Evolutionary conservation across 306 rosid species (phyloP).

Genomic region (Fagus crenata): DNA sequence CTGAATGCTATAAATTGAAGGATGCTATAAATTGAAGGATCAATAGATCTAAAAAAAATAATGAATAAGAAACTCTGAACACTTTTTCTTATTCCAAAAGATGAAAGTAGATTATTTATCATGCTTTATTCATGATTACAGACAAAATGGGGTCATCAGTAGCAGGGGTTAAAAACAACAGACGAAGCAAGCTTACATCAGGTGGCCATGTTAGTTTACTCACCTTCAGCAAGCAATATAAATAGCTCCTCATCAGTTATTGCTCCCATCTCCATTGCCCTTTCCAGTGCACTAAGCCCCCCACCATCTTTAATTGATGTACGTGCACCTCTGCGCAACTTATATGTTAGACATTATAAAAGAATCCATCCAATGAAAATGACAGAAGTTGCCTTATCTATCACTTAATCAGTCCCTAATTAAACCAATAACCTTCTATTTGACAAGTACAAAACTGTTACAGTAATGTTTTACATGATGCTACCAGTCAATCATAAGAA

Average conservation of each 20-base stretch:
- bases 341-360: conserved; percentile 25
- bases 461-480: background rate
- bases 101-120: background rate
- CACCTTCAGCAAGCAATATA: conserved; percentile 60
- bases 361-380: background rate
- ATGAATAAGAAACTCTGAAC: background rate
- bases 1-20: background rate
- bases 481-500: background rate
- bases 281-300: conserved; percentile 75
- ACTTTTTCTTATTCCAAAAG: background rate
- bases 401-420: background rate
- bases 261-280: conserved; percentile 98
- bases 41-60: background rate
- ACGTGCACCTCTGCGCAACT: conserved; percentile 67
- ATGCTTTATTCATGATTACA: background rate
- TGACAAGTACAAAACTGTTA: background rate
- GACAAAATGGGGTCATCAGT: background rate
- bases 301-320: conserved; percentile 79
- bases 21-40: background rate
- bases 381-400: background rate
- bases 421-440: background rate
- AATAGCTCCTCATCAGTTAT: conserved; percentile 89
- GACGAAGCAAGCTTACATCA: background rate
- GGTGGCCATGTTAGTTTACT: conserved; percentile 26
- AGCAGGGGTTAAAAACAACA: background rate